These are phyloP conservation scores for Zymoseptoria ardabiliae DNA, from an alignment of 2,329 filamentous ascomycete genomes.

Conservation along the genomic window DNA sequence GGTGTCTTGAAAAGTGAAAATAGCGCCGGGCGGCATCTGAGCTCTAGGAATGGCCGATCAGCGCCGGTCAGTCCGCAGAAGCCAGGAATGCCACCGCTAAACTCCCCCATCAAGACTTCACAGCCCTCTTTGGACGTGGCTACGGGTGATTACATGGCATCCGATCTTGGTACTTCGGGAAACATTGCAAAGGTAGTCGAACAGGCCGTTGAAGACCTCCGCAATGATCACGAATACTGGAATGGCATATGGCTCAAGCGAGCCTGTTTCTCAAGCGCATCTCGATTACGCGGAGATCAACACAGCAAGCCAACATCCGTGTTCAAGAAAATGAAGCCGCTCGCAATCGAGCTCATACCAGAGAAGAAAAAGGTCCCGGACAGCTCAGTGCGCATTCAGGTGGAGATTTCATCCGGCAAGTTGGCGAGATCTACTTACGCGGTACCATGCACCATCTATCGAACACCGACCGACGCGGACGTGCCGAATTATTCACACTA, in stretches of 20 bases:
- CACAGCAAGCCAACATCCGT: constrained; percentile 5
- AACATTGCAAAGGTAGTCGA: constrained; percentile 20
- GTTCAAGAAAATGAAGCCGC: constrained; percentile 13
- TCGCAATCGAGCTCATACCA: not conserved
- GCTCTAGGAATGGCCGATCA: not conserved
- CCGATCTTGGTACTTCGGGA: constrained; percentile 1
- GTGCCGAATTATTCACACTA: constrained; percentile 38
- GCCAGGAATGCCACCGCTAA: too few relatives aligned
- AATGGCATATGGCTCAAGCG: constrained; percentile 14
- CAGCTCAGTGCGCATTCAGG: not conserved
- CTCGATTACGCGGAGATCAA: not conserved
- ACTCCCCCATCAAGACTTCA: not conserved
- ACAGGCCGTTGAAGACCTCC: constrained; percentile 21
- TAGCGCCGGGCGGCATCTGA: not conserved
- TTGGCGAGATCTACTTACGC: constrained; percentile 2
- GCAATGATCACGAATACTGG: constrained; percentile 24
- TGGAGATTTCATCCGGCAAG: constrained; percentile 2
- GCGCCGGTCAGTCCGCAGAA: too few relatives aligned
- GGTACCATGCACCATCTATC: constrained; percentile 6
- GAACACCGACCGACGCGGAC: constrained; percentile 3
- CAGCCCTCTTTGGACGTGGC: not conserved
- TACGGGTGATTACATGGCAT: not conserved
- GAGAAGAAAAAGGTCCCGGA: not conserved
- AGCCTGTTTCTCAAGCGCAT: constrained; percentile 10
- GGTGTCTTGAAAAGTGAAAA: not conserved